Evolutionary conservation across 192 early-diverging fungal genomes (phyloP).

Genomic region (Backusella luteola): DNA sequence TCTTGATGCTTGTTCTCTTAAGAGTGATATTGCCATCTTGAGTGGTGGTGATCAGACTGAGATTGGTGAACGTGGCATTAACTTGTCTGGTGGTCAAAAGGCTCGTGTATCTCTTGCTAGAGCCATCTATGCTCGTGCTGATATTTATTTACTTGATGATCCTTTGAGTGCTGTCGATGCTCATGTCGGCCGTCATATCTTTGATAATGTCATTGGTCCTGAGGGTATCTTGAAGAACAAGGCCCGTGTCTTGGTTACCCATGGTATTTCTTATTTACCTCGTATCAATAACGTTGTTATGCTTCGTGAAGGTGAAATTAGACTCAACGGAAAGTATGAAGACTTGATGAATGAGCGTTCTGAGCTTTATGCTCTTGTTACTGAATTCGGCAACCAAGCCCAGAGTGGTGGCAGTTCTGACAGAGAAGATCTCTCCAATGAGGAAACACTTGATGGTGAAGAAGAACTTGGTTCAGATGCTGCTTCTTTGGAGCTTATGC

Average conservation of each 20-base stretch:
- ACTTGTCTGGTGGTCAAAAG: conserved; percentile 92
- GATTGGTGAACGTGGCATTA: conserved; percentile 90
- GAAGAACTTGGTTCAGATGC: neutral
- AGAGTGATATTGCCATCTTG: conserved; percentile 83
- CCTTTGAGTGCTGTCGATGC: conserved; percentile 64
- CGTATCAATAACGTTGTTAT: conserved; percentile 66
- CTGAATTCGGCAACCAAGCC: conserved; percentile 63
- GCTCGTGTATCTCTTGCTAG: conserved; percentile 61
- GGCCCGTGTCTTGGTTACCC: conserved; percentile 79
- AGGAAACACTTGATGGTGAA: conserved; percentile 18
- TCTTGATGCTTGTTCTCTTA: conserved; percentile 83
- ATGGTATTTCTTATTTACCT: conserved; percentile 75
- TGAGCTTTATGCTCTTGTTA: conserved; percentile 65
- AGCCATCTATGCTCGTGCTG: conserved; percentile 88
- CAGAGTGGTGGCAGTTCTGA: conserved; percentile 26
- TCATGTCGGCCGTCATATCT: conserved; percentile 72
- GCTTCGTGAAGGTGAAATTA: conserved; percentile 70
- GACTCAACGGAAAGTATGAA: conserved; percentile 64
- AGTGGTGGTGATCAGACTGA: conserved; percentile 89
- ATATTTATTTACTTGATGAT: conserved; percentile 82
- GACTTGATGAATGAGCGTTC: conserved; percentile 63
- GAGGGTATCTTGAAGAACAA: conserved; percentile 79
- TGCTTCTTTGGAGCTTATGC: conserved; percentile 24
- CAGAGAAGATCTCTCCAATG: conserved; percentile 15
- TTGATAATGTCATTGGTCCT: conserved; percentile 86